Evolutionary conservation across 805 yeast genomes (phyloP), one percentile per base, ranked within the genome.

Genomic region (Candida nanaspora): DNA sequence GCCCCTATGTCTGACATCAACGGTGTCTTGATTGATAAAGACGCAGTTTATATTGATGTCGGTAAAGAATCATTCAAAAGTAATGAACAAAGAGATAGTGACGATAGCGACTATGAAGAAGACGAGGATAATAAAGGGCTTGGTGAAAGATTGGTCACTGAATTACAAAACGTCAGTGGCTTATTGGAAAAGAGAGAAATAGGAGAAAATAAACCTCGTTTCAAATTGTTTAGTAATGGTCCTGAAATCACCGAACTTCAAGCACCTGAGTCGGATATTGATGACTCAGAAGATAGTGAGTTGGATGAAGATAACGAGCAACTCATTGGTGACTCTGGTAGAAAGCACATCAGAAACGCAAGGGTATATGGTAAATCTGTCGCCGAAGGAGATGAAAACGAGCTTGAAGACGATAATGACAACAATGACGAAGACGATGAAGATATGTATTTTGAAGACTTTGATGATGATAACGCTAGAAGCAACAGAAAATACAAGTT

Each of bases 1-100:
- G 99, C 98, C 0, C 99, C 99, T 38, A 93, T 93, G 99, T 86
- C 97, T 36, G 98, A 93, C 62, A 96, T 93, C n/a, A 97, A 97
- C 42, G 99, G 99, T 60, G 95, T 93, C 29, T 69, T 93, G 49
- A 87, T 93, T 46, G 99, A 93, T 65, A 89, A 84, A 57, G 99
- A 93, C 67, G 96, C 98, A 8, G 98, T 93, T 2, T 93, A 89
- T 54, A 86, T 93, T 45, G 97, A 85, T 52, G 78, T 85, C 8
- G 88, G 87, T 2, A 45, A 41, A 15, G 58, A 56, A 40, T 37
- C 47, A 10, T 53, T 46, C 39, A 50, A 55, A 22, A 19, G 11
- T 23, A 23, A 23, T 8, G 11, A 23, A 8, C n/a, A 16, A 31
- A 27, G 14, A 10, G 5, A 13, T 27, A 19, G 16, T 31, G 19